Percentiles rank a stretch among this genome's conserved stretches.
Evolutionary conservation across 1,139 yeast genomes (phyloP).

Genomic region (Geotrichum aggregatum): DNA sequence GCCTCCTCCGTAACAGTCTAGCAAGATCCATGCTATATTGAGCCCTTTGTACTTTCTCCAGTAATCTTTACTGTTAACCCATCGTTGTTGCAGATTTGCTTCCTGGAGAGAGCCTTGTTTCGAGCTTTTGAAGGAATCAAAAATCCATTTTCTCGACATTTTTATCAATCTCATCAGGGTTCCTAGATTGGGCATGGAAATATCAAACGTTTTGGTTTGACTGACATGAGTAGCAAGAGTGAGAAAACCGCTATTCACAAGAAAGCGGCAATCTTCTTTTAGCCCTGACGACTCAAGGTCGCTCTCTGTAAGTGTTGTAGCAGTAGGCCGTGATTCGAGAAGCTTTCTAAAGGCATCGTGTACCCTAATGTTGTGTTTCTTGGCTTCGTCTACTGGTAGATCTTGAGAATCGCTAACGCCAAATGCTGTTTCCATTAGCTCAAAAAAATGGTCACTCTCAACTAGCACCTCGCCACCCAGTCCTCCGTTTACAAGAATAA

Average conservation of each 20-base stretch:
- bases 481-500: constrained; percentile 9
- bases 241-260: constrained; percentile 9
- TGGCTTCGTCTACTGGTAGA: background rate
- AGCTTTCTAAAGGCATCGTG: background rate
- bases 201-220: background rate
- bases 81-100: background rate
- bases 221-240: background rate
- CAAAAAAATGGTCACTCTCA: background rate
- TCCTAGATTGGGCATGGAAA: constrained; percentile 17
- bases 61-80: constrained; percentile 5
- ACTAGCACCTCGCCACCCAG: constrained; percentile 8
- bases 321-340: background rate
- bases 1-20: constrained; percentile 18
- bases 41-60: constrained; percentile 16
- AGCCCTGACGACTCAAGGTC: constrained; percentile 2
- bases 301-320: constrained; percentile 4
- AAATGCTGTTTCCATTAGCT: background rate
- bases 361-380: background rate
- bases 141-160: constrained; percentile 13
- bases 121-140: background rate
- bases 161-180: constrained; percentile 3
- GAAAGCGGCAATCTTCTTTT: background rate
- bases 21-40: constrained; percentile 4
- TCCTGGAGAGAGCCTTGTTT: background rate
- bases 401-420: background rate